Base-by-base conservation (phyloP, 371 early-diverging fungal species). In the Phascolomyces articulosus region DNA sequence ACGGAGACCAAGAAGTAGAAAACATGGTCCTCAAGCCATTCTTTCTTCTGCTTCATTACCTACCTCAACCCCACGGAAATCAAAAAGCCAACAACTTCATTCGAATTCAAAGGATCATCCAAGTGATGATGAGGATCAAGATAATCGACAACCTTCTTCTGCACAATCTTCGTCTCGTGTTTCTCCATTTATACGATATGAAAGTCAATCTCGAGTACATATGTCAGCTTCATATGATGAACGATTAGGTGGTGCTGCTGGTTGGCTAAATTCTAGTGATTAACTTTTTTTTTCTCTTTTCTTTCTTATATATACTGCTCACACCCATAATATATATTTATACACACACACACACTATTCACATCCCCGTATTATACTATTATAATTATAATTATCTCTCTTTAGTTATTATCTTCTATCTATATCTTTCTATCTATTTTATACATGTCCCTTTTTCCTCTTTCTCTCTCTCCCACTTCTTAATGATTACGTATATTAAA, bases 21-120 rank as follows among this genome's bases (percentile, higher is more conserved):
- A 48, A 29, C 55, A 27, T 40, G 62, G 40, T 26, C 70, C 57
- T 15, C 61, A 66, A 18, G 40, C 68, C 0, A 64, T 82, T 1
- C 70, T 75, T 28, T 77, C 82, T 23, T 82, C 82, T 16, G 78
- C 79, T 24, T 82, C 82, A 2, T 61, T 82, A 40, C 82, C 82
- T 2, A 79, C 79, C 11, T 68, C 75, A 56, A 69, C 73, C 29
- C 51, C 51, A 10, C 21, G 51, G n/a, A 51, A 51, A n/a, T 44
- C 44, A 51, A 51, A 51, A 24, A 47, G n/a, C 2, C 64, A 67
- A 41, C 64, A 63, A 26, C 34, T 34, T 34, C 53, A 65, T 55
- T 27, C 62, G 28, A 27, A 58, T 3, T 44, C 57, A 16, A 64
- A 64, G 24, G 58, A 48, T 44, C 31, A 67, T 20, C 58, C 64